phyloP scores from a whole-genome alignment of 768 basidiomycete species.

The Xerocomellus dryophilus region DNA sequence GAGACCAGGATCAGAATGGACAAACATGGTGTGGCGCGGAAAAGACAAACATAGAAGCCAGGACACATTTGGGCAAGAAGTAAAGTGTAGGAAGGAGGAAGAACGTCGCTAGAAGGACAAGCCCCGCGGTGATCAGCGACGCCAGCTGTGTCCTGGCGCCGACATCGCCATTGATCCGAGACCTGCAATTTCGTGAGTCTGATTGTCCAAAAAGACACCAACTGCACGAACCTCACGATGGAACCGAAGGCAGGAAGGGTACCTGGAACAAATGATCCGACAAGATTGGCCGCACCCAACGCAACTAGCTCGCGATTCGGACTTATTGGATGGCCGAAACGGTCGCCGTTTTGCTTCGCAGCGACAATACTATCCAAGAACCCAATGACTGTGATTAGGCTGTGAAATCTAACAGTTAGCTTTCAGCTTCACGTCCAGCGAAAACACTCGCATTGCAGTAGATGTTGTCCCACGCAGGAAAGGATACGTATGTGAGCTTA shows the following conservation, averaged over 20 bases:
- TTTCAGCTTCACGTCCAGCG: neutral
- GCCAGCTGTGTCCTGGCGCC: slow-evolving; percentile 91
- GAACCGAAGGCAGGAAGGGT: slow-evolving; percentile 91
- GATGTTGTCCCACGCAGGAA: slow-evolving; percentile 79
- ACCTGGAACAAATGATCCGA: slow-evolving; percentile 78
- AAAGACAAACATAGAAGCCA: slow-evolving; percentile 75
- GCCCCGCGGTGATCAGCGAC: slow-evolving; percentile 67
- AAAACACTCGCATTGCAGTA: slow-evolving; percentile 61
- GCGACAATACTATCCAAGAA: slow-evolving; percentile 95
- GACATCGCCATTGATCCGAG: slow-evolving; percentile 86
- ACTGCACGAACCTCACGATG: slow-evolving; percentile 67
- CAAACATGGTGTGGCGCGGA: slow-evolving; percentile 1
- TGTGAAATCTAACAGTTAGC: slow-evolving; percentile 26
- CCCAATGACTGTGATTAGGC: slow-evolving; percentile 78
- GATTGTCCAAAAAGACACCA: neutral
- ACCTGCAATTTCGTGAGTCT: slow-evolving; percentile 35
- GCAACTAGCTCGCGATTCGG: slow-evolving; percentile 97
- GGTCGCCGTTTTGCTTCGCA: slow-evolving; percentile 86
- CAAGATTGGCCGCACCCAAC: slow-evolving; percentile 76
- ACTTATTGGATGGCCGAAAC: slow-evolving; percentile 84
- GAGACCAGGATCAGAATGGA: slow-evolving; percentile 4
- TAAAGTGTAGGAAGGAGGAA: slow-evolving; percentile 85
- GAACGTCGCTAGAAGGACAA: slow-evolving; percentile 83
- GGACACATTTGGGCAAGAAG: slow-evolving; percentile 84
- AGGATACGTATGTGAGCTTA: slow-evolving; percentile 54